phyloP scores from a whole-genome alignment of 1,139 yeast species.

The Saccharomyces pastorianus region DNA sequence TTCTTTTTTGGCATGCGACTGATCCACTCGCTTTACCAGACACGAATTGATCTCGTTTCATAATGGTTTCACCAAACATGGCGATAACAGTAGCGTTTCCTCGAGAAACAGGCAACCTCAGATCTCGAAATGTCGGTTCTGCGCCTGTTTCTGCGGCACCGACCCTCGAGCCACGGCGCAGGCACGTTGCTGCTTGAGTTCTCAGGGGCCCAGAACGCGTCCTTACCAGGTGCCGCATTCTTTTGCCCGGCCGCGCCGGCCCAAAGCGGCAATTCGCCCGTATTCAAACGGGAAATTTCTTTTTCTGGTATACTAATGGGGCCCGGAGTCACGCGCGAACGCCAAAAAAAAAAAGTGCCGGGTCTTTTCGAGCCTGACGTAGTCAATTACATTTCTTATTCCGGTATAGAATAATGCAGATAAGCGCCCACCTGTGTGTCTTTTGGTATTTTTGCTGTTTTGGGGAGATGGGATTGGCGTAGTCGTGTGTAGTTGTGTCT shows the following conservation, averaged over 20 bases:
- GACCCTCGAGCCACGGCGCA: neutral
- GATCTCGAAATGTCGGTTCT: neutral
- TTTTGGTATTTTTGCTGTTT: neutral
- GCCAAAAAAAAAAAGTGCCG: neutral
- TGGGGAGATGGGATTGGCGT: neutral
- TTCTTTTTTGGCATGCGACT: neutral
- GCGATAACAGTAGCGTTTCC: neutral
- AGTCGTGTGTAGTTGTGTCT: neutral
- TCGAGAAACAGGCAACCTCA: neutral
- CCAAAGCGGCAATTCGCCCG: neutral
- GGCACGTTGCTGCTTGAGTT: neutral
- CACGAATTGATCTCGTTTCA: neutral
- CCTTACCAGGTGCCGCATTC: neutral
- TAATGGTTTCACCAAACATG: neutral
- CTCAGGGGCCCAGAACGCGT: constrained; percentile 1
- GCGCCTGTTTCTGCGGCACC: neutral
- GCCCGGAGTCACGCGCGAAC: neutral
- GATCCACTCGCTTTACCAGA: neutral
- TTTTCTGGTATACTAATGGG: neutral
- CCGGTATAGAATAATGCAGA: neutral
- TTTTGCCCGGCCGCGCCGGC: neutral
- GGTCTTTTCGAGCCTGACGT: neutral
- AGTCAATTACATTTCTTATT: neutral
- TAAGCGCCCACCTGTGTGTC: neutral
- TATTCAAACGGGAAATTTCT: neutral